Percentiles rank a stretch among this genome's conserved stretches.
Conservation (phyloP, 345 rosid species). For the Syzygium aqueum region DNA sequence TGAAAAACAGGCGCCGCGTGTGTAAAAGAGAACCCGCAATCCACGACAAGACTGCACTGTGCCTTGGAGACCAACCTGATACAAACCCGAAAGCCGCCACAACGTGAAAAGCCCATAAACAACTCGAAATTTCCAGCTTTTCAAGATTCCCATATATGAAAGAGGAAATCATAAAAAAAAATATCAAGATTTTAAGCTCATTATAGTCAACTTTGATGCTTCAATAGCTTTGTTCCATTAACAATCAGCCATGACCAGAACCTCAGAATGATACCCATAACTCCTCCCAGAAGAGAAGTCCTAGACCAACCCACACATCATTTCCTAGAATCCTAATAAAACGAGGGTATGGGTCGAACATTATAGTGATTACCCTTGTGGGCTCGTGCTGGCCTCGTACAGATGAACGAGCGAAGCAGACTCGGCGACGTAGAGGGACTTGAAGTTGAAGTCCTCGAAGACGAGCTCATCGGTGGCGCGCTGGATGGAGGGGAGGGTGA, state of each 20-base stretch:
- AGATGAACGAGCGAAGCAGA: conserved; percentile 73
- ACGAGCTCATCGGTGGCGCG: conserved; percentile 84
- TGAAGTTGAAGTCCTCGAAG: conserved; percentile 85
- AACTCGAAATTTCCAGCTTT: background rate
- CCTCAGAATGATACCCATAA: background rate
- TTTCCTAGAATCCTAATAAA: background rate
- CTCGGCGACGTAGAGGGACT: conserved; percentile 54
- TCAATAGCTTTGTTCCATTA: background rate
- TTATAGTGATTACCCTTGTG: conserved; percentile 5
- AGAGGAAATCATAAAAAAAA: background rate
- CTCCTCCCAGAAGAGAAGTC: background rate
- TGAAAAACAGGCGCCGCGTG: conserved; percentile 81
- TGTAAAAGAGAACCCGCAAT: conserved; percentile 85
- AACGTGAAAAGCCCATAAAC: background rate
- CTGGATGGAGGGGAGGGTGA: conserved; percentile 61
- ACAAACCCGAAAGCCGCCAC: background rate
- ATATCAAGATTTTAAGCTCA: background rate
- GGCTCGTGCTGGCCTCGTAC: conserved; percentile 66
- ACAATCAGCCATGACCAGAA: background rate
- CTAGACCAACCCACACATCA: background rate
- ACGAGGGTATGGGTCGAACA: background rate
- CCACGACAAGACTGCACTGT: conserved; percentile 80
- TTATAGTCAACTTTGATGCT: background rate
- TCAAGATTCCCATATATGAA: background rate
- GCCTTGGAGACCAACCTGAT: conserved; percentile 31